Conservation (phyloP, 495 filamentous ascomycete genomes). For the Penicillium paxilli region DNA sequence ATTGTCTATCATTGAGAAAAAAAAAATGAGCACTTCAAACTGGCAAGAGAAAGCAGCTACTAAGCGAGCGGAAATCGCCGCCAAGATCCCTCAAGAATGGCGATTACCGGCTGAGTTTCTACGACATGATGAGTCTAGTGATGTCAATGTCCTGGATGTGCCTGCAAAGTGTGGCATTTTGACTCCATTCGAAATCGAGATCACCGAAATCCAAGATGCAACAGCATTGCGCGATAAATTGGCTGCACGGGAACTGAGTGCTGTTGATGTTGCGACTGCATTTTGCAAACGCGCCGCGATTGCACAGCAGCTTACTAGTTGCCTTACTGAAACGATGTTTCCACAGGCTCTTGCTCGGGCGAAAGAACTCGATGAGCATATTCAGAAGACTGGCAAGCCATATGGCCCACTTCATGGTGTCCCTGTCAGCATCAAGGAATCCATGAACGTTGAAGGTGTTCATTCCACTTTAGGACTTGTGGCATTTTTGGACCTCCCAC, state of each 20-base stretch:
- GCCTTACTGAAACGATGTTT: slow-evolving; percentile 48
- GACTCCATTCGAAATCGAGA: not conserved
- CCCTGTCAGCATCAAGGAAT: slow-evolving; percentile 63
- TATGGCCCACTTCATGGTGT: slow-evolving; percentile 57
- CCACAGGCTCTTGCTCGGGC: slow-evolving; percentile 57
- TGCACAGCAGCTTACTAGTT: not conserved
- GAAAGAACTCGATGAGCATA: slow-evolving; percentile 24
- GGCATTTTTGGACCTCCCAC: not conserved
- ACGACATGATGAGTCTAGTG: not conserved
- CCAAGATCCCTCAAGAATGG: slow-evolving; percentile 12
- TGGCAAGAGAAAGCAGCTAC: slow-evolving; percentile 12
- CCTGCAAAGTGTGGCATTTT: not conserved
- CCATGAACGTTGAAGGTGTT: slow-evolving; percentile 52
- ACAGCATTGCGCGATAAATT: slow-evolving; percentile 14
- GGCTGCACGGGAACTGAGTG: slow-evolving; percentile 35
- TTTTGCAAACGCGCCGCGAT: not conserved
- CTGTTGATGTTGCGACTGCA: slow-evolving; percentile 35
- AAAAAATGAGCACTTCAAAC: slow-evolving; percentile 1
- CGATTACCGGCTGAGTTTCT: slow-evolving; percentile 3
- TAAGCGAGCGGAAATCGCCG: slow-evolving; percentile 8
- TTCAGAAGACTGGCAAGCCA: slow-evolving; percentile 15
- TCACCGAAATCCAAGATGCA: slow-evolving; percentile 3
- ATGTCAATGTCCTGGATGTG: not conserved
- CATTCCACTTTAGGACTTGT: not conserved
- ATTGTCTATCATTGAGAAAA: not conserved